Percentiles rank a stretch among this genome's conserved stretches.
phyloP scores from a whole-genome alignment of 192 early-diverging fungal species.

The Pecoramyces ruminantium region DNA sequence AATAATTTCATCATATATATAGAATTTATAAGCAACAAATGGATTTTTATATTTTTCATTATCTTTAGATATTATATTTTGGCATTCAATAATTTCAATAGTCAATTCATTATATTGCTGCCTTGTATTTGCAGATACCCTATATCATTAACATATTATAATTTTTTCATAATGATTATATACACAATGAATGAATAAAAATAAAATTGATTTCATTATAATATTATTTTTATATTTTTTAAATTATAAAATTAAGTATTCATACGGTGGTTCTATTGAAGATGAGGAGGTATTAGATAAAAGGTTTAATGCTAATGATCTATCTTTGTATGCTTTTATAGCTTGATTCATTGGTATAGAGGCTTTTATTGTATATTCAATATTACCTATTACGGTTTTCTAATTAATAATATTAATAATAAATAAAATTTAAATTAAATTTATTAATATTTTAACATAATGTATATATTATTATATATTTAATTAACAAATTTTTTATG shows the following conservation, averaged over 20 bases:
- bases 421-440: too few relatives aligned
- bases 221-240: neutral
- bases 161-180: too few relatives aligned
- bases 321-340: slow-evolving; percentile 27
- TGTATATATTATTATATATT: too few relatives aligned
- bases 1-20: neutral
- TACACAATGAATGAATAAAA: too few relatives aligned
- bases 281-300: neutral
- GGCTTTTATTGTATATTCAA: slow-evolving; percentile 25
- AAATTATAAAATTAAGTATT: neutral
- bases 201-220: too few relatives aligned
- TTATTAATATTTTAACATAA: too few relatives aligned
- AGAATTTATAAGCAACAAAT: neutral
- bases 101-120: neutral
- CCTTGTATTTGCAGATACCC: neutral
- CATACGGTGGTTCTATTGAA: neutral
- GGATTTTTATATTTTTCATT: neutral
- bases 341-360: slow-evolving; percentile 30
- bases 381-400: slow-evolving; percentile 23
- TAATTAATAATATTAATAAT: too few relatives aligned
- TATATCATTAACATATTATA: neutral
- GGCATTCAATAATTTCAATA: neutral
- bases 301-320: slow-evolving; percentile 21
- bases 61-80: neutral
- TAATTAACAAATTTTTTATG: too few relatives aligned